A percentile compares a stretch with the other conserved stretches of the same genome.
These are phyloP conservation scores for Ciborinia camelliae DNA, from an alignment of 2,329 filamentous ascomycete genomes.

Conservation along the genomic window DNA sequence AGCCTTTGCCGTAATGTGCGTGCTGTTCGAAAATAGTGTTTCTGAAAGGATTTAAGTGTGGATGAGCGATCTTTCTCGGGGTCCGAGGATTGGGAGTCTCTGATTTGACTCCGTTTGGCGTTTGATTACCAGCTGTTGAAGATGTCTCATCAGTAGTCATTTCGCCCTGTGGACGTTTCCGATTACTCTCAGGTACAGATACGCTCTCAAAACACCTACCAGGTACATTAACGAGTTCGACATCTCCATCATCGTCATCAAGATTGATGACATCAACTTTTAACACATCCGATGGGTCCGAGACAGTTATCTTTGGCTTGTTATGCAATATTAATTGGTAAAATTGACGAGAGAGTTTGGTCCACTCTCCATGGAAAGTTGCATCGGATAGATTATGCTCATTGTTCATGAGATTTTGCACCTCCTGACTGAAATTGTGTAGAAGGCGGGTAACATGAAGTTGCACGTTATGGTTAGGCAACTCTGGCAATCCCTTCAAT, in stretches of 20 bases:
- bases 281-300: constrained; percentile 12
- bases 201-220: neutral
- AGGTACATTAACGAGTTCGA: neutral
- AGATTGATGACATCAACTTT: constrained; percentile 18
- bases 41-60: neutral
- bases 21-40: constrained; percentile 11
- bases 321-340: constrained; percentile 12
- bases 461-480: constrained; percentile 62
- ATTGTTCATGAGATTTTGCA: constrained; percentile 54
- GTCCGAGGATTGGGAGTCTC: neutral
- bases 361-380: constrained; percentile 47
- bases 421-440: constrained; percentile 51
- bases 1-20: neutral
- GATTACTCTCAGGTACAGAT: neutral
- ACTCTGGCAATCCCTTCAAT: constrained; percentile 60
- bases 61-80: neutral
- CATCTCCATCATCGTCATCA: constrained; percentile 21
- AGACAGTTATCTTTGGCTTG: constrained; percentile 36
- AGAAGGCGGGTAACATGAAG: constrained; percentile 61
- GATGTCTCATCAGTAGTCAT: neutral
- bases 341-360: constrained; percentile 37
- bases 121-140: too few species aligned
- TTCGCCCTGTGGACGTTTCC: neutral
- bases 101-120: neutral
- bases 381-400: constrained; percentile 35